These are phyloP conservation scores for Sporobolomyces roseus DNA, from an alignment of 768 basidiomycete genomes.

Conservation along the genomic window DNA sequence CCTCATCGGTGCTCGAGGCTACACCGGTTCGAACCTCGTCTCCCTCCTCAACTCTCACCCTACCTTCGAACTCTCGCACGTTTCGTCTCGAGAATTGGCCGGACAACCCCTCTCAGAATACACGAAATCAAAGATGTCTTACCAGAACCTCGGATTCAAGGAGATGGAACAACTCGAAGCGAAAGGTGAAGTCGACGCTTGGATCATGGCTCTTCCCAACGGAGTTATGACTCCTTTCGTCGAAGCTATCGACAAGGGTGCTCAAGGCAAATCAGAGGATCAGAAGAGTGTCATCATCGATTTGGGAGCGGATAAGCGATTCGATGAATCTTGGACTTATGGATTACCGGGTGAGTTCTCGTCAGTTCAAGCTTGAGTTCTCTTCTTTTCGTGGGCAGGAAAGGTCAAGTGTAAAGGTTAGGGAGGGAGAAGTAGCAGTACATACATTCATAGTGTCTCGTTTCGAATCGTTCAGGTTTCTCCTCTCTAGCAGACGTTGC, in stretches of 20 bases:
- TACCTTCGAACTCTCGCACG: conserved; percentile 81
- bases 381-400: neutral
- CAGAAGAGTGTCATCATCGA: conserved; percentile 79
- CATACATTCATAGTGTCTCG: too few relatives aligned
- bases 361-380: neutral
- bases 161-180: conserved; percentile 88
- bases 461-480: neutral
- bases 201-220: conserved; percentile 99
- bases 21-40: conserved; percentile 88
- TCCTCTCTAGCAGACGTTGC: conserved; percentile 16
- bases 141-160: conserved; percentile 70
- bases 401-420: neutral
- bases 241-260: conserved; percentile 79
- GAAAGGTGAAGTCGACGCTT: conserved; percentile 85
- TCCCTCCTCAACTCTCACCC: conserved; percentile 84
- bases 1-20: conserved; percentile 92
- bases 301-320: conserved; percentile 88
- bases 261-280: conserved; percentile 54
- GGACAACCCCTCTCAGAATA: conserved; percentile 76
- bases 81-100: conserved; percentile 89
- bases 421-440: neutral
- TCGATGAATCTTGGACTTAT: conserved; percentile 93
- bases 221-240: conserved; percentile 95
- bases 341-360: conserved; percentile 97
- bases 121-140: conserved; percentile 66